A percentile compares a stretch with the other conserved stretches of the same genome.
Evolutionary conservation across 192 early-diverging fungal genomes (phyloP).

Genomic region (Coemansia sp.): DNA sequence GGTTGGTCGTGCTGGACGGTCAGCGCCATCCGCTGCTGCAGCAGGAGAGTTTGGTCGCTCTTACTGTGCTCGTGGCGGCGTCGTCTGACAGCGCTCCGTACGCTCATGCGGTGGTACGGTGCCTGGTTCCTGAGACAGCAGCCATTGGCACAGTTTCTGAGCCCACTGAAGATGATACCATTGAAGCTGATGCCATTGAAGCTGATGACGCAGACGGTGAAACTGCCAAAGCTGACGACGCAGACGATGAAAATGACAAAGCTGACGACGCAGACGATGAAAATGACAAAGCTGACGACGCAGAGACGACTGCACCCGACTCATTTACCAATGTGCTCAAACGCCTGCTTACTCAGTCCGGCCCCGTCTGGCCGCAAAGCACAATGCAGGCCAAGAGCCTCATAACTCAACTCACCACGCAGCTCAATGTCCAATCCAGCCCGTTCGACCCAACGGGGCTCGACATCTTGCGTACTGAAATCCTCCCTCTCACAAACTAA

Average conservation of each 20-base stretch:
- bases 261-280: not conserved
- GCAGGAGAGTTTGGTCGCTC: constrained; percentile 47
- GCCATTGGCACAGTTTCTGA: no score
- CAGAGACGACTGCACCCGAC: not conserved
- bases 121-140: not conserved
- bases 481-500: not conserved
- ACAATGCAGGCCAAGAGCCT: constrained; percentile 46
- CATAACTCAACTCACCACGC: constrained; percentile 20
- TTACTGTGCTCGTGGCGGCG: constrained; percentile 31
- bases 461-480: not conserved
- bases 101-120: not conserved
- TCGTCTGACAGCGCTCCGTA: not conserved
- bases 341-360: constrained; percentile 9
- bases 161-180: no score
- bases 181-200: no score
- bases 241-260: not conserved
- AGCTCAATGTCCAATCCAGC: not conserved
- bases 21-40: constrained; percentile 44
- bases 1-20: constrained; percentile 37
- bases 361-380: constrained; percentile 29
- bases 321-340: constrained; percentile 17
- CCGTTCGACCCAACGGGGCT: not conserved
- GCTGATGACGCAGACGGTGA: not conserved
- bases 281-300: not conserved
- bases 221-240: no score